A percentile compares a stretch with the other conserved stretches of the same genome.
Conservation (phyloP, 345 rosid species). For the Eutrema heterophyllum region DNA sequence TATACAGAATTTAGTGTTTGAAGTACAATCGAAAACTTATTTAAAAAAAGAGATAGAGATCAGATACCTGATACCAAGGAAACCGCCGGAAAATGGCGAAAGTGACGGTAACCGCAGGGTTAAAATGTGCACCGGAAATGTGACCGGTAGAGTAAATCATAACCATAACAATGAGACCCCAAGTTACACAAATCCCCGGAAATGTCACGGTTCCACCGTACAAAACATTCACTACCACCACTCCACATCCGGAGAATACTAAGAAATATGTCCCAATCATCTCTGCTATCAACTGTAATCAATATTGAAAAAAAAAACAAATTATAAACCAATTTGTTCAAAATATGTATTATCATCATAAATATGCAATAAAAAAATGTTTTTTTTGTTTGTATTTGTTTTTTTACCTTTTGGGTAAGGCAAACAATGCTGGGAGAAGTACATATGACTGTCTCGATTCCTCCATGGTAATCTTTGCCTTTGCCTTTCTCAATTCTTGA, state of each 20-base stretch:
- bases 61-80: conserved; percentile 38
- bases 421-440: conserved; percentile 23
- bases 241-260: conserved; percentile 64
- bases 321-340: neutral
- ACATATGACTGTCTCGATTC: conserved; percentile 13
- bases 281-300: conserved; percentile 54
- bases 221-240: conserved; percentile 53
- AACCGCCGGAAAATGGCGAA: conserved; percentile 49
- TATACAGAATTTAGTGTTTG: conserved; percentile 4
- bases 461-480: neutral
- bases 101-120: conserved; percentile 66
- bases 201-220: conserved; percentile 47
- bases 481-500: conserved; percentile 22
- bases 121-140: conserved; percentile 78
- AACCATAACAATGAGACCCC: conserved; percentile 72
- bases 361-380: conserved; percentile 11
- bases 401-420: conserved; percentile 20
- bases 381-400: neutral
- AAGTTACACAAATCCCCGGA: conserved; percentile 57
- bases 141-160: conserved; percentile 66
- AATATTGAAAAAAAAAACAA: neutral
- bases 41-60: neutral
- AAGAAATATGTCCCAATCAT: conserved; percentile 60
- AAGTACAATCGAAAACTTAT: neutral
- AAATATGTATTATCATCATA: neutral